phyloP scores from a whole-genome alignment of 176 grass and related monocot genomes.

The Saccharum officinarum region DNA sequence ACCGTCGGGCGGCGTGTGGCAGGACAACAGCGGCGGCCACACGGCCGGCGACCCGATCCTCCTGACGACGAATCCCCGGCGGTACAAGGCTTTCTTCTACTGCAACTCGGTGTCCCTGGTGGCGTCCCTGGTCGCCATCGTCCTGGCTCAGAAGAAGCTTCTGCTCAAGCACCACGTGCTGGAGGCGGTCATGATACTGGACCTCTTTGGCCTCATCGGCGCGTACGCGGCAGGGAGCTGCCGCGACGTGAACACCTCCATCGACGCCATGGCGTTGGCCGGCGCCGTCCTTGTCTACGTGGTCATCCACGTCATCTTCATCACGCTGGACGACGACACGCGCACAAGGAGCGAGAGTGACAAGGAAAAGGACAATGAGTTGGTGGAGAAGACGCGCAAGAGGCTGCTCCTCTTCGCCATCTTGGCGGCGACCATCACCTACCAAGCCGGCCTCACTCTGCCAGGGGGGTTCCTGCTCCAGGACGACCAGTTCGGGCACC shows the following conservation, averaged over 20 bases:
- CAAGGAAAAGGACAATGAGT: neutral
- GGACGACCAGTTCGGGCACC: neutral
- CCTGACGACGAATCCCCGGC: neutral
- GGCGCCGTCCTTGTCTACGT: slow-evolving; percentile 17
- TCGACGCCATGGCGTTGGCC: slow-evolving; percentile 16
- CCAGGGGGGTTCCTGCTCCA: neutral
- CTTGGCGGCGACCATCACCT: slow-evolving; percentile 39
- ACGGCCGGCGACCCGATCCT: slow-evolving; percentile 35
- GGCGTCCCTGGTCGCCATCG: slow-evolving; percentile 36
- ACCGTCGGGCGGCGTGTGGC: slow-evolving; percentile 47
- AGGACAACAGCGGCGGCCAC: neutral
- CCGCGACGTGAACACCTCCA: slow-evolving; percentile 3
- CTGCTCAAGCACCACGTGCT: slow-evolving; percentile 1
- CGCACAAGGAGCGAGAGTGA: neutral
- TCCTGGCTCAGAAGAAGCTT: slow-evolving; percentile 3
- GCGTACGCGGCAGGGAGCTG: slow-evolving; percentile 36
- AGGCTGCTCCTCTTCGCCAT: slow-evolving; percentile 42
- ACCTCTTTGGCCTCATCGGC: slow-evolving; percentile 41
- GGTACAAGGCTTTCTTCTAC: slow-evolving; percentile 43
- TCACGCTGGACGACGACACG: neutral
- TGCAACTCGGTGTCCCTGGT: slow-evolving; percentile 40
- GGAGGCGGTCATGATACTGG: slow-evolving; percentile 24
- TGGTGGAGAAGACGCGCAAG: slow-evolving; percentile 13
- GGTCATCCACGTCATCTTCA: slow-evolving; percentile 22
- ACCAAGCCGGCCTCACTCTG: slow-evolving; percentile 42